Base-by-base conservation (phyloP, 139 green algal genomes). In the Volvox africanus region DNA sequence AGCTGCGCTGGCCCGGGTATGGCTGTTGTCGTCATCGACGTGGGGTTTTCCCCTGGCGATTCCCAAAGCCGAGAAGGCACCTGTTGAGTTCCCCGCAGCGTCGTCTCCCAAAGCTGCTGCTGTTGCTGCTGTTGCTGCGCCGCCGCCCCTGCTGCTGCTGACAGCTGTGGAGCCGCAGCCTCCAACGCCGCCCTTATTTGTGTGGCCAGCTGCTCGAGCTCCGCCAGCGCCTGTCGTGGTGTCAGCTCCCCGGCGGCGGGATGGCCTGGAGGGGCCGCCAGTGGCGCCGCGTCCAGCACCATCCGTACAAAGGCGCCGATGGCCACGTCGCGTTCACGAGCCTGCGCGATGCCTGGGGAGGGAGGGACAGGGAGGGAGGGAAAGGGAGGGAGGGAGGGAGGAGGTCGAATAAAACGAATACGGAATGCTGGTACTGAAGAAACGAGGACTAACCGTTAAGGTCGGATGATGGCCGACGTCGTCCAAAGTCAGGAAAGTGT, bases 251-350 rank as follows among this genome's bases (percentile, higher is more conserved):
- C 6, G 9, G 76, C 33, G 12, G 76, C 32, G 2, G 87, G 87
- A 61, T 91, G 87, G 61, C 76, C 76, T 1, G 26, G 33, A 2
- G 87, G 76, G 11, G 76, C 76, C 21, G 76, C 76, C 76, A 91
- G 87, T 22, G 87, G 76, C 11, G 87, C 61, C 5, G 87, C 87
- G 17, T 91, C 87, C 21, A 77, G 33, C 87, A 91, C 21, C 61
- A 91, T 36, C 5, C 87, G 61, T 33, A 91, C 87, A 22, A 91
- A 86, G 16, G 87, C 87, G 5, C 87, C 87, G 33, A 91, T 55
- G 44, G 87, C 87, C 76, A 91, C 87, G 33, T 91, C 87, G 2
- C 87, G 87, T 61, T 86, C 87, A 0, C 32, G 30, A 9, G 76
- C 61, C 24, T 67, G 61, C 5, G 87, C 73, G 24, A 79, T 69